Conservation (phyloP, 164 flowering plant species). For the Stephania cephalantha region DNA sequence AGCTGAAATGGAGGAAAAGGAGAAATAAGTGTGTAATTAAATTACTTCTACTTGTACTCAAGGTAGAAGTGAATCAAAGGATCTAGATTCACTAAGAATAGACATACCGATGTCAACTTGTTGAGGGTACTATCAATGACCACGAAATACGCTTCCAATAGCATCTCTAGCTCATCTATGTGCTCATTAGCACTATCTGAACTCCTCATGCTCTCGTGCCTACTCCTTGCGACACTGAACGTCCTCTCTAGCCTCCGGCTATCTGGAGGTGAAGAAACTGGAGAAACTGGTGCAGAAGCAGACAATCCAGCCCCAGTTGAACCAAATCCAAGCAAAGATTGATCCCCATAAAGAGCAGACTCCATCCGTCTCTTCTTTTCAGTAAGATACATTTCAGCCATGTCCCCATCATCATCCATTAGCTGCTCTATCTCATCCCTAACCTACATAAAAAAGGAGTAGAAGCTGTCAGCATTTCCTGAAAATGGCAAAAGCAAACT, state of each 20-base stretch:
- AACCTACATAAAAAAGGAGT: conserved; percentile 27
- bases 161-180: conserved; percentile 85
- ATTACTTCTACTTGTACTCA: too few species aligned
- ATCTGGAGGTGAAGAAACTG: conserved; percentile 27
- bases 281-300: conserved; percentile 85
- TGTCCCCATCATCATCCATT: conserved; percentile 56
- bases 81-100: background rate
- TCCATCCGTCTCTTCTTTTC: conserved; percentile 51
- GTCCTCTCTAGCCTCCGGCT: conserved; percentile 59
- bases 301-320: conserved; percentile 54
- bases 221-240: conserved; percentile 52
- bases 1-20: conserved; percentile 38
- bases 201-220: conserved; percentile 77
- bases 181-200: conserved; percentile 51
- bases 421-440: conserved; percentile 60
- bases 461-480: background rate
- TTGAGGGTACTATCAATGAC: conserved; percentile 88
- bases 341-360: conserved; percentile 63
- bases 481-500: background rate
- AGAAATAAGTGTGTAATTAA: background rate
- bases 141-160: conserved; percentile 89
- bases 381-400: conserved; percentile 53
- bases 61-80: too few species aligned
- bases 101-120: conserved; percentile 78
- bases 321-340: conserved; percentile 51